These are phyloP conservation scores for Hymenoscyphus fraxineus DNA, from an alignment of 2,329 filamentous ascomycete species.

Conservation along the genomic window DNA sequence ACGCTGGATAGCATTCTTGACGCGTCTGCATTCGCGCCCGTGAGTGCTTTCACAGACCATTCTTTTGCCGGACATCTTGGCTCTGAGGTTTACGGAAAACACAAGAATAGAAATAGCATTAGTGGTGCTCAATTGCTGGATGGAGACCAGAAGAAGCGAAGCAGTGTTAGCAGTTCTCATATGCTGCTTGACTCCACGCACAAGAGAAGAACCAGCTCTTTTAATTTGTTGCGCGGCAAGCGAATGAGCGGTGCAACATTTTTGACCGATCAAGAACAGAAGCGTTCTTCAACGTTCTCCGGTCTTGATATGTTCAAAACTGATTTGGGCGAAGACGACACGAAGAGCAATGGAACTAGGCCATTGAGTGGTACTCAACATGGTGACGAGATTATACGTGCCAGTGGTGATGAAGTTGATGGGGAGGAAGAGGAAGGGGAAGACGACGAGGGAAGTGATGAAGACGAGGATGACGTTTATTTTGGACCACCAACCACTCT, in stretches of 20 bases:
- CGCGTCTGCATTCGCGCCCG: constrained; percentile 81
- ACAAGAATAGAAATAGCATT: constrained; percentile 48
- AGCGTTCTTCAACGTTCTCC: constrained; percentile 25
- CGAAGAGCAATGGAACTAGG: constrained; percentile 22
- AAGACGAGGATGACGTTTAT: constrained; percentile 46
- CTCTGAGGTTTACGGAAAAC: constrained; percentile 66
- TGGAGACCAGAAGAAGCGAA: constrained; percentile 41
- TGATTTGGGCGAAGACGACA: constrained; percentile 25
- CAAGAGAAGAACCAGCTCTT: constrained; percentile 46
- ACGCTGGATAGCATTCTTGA: constrained; percentile 91
- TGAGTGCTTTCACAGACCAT: constrained; percentile 88
- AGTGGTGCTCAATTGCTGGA: constrained; percentile 38
- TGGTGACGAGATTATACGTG: constrained; percentile 15
- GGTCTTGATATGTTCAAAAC: constrained; percentile 21
- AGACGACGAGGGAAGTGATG: constrained; percentile 41
- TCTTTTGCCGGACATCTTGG: constrained; percentile 74
- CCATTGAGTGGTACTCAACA: constrained; percentile 21
- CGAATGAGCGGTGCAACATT: constrained; percentile 25
- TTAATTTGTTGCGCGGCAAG: constrained; percentile 42
- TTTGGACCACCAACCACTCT: constrained; percentile 81
- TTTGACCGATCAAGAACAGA: constrained; percentile 21
- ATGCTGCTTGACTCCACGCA: constrained; percentile 30
- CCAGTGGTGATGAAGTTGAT: constrained; percentile 13
- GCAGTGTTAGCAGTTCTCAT: constrained; percentile 41
- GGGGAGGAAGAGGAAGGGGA: constrained; percentile 36